These are phyloP conservation scores for Salix viminalis DNA, from an alignment of 345 rosid species.

Conservation along the genomic window DNA sequence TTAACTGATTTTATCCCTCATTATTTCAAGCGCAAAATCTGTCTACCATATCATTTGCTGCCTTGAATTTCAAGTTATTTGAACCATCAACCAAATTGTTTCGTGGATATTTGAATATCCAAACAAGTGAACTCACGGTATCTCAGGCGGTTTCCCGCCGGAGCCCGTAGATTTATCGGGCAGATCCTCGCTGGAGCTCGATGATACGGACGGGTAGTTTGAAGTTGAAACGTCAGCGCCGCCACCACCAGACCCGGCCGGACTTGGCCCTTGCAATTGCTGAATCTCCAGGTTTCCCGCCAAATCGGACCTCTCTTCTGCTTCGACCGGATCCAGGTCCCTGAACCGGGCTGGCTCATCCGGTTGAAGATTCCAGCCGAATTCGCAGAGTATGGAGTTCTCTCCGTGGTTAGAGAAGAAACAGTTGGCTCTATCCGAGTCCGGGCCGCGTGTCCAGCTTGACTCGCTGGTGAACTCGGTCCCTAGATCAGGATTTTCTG, in stretches of 20 bases:
- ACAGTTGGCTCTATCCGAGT: constrained; percentile 41
- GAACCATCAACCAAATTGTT: background rate
- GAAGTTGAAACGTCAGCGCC: constrained; percentile 49
- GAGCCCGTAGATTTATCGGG: constrained; percentile 74
- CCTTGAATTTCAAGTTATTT: constrained; percentile 6
- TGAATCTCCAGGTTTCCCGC: constrained; percentile 12
- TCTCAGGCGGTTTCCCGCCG: constrained; percentile 66
- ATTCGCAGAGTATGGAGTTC: constrained; percentile 50
- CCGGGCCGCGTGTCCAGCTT: constrained; percentile 38
- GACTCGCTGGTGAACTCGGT: constrained; percentile 24
- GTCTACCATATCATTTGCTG: background rate
- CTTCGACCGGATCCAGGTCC: constrained; percentile 13
- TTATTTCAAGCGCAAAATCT: background rate
- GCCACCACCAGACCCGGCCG: constrained; percentile 4
- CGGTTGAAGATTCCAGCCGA: constrained; percentile 57
- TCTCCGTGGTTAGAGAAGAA: constrained; percentile 46
- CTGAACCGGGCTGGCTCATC: constrained; percentile 9
- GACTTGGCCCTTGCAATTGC: constrained; percentile 13
- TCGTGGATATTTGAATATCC: background rate
- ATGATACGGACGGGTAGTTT: constrained; percentile 51
- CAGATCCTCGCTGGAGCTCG: constrained; percentile 85
- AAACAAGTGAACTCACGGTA: constrained; percentile 63
- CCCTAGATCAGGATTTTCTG: constrained; percentile 41
- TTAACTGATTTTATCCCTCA: constrained; percentile 1
- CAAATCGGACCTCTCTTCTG: constrained; percentile 21